Base-by-base conservation (phyloP, 2,329 filamentous ascomycete genomes). In the Stemphylium vesicarium region DNA sequence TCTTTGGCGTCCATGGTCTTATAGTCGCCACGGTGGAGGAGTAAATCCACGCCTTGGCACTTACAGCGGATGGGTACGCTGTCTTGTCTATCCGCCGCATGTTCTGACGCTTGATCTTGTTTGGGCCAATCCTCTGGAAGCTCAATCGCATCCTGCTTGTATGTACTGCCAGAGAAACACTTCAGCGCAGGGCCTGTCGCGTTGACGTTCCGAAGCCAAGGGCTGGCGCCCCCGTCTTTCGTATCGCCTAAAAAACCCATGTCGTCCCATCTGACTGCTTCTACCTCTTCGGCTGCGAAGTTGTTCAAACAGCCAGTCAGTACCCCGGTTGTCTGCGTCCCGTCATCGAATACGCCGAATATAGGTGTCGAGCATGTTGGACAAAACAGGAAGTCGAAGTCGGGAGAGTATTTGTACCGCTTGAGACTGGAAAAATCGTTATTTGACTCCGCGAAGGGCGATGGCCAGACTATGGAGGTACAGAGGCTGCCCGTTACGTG, bases 201-300 rank as follows among this genome's bases (percentile, higher is more conserved):
- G 36, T 79, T 78, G 0, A 68, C 47, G 6, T 70, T 59, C 20
- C 70, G 72, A 4, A 84, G 62, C 81, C 81, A 85, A 1, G 75
- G 63, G 2, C 77, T 77, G 1, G 81, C 76, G 0, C 84, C 83
- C 2, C 83, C 83, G 61, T 86, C 83, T 1, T 74, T 24, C 0
- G 83, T 85, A 50, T 85, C 82, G 1, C 68, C 76, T 0, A 84
- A 71, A 52, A 78, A 83, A 3, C 80, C 76, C 50, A 83, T 79
- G 1, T 74, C 54, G 0, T 44, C 57, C 13, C 71, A 57, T 32
- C 62, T 60, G 24, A 75, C 32, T 2, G 33, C 36, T 52, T 38
- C 20, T 22, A 4, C 41, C 18, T 10, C 38, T 6, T 65, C 62
- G 0, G 54, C 59, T 0, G 63, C 56, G 0, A 68, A 45, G 37